These are phyloP conservation scores for Phytopythium mirpurense DNA, from an alignment of 352 stramenopile genomes.

Conservation along the genomic window DNA sequence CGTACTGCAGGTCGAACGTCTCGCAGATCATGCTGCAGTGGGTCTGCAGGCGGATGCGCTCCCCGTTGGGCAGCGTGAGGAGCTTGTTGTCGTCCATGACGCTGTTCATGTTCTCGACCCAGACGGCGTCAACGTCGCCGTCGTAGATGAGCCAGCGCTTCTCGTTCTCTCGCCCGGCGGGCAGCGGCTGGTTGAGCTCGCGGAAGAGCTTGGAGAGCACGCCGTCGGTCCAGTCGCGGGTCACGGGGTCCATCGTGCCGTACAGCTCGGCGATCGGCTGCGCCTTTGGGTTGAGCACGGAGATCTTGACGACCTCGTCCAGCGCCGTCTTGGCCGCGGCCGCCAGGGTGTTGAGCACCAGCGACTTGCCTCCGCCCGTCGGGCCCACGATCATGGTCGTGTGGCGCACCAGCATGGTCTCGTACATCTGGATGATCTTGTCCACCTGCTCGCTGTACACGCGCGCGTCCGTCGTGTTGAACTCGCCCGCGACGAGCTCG, in stretches of 20 bases:
- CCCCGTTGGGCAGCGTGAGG: constrained; percentile 93
- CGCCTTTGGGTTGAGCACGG: constrained; percentile 93
- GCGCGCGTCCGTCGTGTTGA: constrained; percentile 58
- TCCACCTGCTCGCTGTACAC: constrained; percentile 92
- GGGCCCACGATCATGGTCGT: constrained; percentile 96
- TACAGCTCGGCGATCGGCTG: constrained; percentile 93
- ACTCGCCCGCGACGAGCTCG: constrained; percentile 82
- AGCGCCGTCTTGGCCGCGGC: constrained; percentile 82
- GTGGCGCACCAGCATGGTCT: constrained; percentile 94
- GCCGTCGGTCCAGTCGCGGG: constrained; percentile 94
- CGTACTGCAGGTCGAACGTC: constrained; percentile 95
- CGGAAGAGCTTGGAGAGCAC: constrained; percentile 94
- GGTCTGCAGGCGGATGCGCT: constrained; percentile 91
- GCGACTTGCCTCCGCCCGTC: constrained; percentile 90
- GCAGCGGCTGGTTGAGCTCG: constrained; percentile 92
- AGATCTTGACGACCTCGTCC: constrained; percentile 90
- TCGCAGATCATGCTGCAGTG: constrained; percentile 94
- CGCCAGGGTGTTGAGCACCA: constrained; percentile 89
- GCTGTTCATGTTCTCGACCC: constrained; percentile 98
- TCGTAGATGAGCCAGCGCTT: constrained; percentile 96
- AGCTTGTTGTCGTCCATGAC: constrained; percentile 98
- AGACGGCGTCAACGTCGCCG: constrained; percentile 94
- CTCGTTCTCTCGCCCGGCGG: constrained; percentile 87
- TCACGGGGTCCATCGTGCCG: constrained; percentile 93
- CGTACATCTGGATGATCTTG: constrained; percentile 97